These are phyloP conservation scores for Amanita brunnescens DNA, from an alignment of 768 basidiomycete species.

Conservation along the genomic window DNA sequence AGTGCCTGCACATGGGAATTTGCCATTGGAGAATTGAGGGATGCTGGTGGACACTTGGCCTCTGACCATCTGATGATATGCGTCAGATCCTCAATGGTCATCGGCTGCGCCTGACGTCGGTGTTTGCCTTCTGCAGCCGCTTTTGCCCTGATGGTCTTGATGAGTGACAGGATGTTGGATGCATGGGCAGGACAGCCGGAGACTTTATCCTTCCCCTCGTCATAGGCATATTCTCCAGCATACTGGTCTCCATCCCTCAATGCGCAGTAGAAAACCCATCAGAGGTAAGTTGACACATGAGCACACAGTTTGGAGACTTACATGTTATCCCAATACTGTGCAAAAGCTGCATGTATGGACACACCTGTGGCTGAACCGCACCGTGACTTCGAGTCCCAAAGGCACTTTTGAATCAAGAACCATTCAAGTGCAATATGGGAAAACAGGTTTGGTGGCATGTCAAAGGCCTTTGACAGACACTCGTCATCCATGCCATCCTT, in stretches of 20 bases:
- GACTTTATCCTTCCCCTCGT: neutral
- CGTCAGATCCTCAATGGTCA: conserved; percentile 2
- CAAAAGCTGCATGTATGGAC: neutral
- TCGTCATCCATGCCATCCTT: neutral
- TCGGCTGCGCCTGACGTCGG: neutral
- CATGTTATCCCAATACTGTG: conserved; percentile 5
- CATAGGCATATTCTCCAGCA: neutral
- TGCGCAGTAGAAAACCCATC: neutral
- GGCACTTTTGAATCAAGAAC: conserved; percentile 20
- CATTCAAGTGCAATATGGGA: neutral
- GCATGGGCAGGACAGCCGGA: neutral
- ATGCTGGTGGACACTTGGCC: neutral
- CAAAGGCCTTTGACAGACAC: neutral
- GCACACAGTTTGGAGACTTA: neutral
- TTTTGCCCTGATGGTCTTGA: neutral
- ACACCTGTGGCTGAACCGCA: neutral
- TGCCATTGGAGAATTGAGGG: neutral
- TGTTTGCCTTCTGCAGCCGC: neutral
- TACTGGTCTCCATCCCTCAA: neutral
- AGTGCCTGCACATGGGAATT: neutral
- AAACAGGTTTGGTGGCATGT: neutral
- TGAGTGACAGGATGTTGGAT: neutral
- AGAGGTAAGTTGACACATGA: neutral
- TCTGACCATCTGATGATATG: conserved; percentile 4
- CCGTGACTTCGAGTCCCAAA: conserved; percentile 22